Base-by-base conservation (phyloP, 2,329 filamentous ascomycete genomes). In the Lecanoromycetidae sp. region DNA sequence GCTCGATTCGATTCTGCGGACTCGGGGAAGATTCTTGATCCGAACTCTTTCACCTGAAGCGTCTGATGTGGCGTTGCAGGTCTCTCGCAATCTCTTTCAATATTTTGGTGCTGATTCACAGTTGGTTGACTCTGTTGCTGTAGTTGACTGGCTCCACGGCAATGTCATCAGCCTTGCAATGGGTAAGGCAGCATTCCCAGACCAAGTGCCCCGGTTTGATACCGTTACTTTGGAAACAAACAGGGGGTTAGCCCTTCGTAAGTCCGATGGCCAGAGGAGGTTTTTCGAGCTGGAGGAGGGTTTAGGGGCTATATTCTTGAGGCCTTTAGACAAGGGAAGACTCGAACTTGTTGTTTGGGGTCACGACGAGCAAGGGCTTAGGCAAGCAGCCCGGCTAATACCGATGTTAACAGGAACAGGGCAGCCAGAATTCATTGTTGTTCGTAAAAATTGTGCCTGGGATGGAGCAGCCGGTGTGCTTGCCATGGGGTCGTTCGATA, bases 331-430 rank as follows among this genome's bases (percentile, higher is more conserved):
- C 2, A 59, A 62, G 23, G 69, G 71, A 47, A 60, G 68, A 44
- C 60, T 78, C 41, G 74, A 76, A 55, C 58, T 79, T 29, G 68
- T 78, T 3, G 57, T 79, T 5, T 79, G 75, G 76, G 76, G 73
- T 13, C 55, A 57, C 20, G 70, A 76, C 58, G 58, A 60, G 19
- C 59, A 62, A 19, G 70, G 68, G 5, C 58, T 77, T 38, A 60
- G 62, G 26, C 65, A 70, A 46, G 75, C 73, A 33, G 68, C 71
- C 4, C 66, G 74, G 25, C 60, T 79, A 30, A 63, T 76, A 20
- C 75, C 76, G 0, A 70, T 71, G 54, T 58, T 77, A 43, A 74
- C 75, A 15, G 75, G 76, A 7, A 70, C 69, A 40, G 74, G 75
- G 0, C 72, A 76, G 54, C 75, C 76, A 10, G 74, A 79, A 54